Percentiles rank a stretch among this genome's conserved stretches.
These are phyloP conservation scores for Globisporangium iwayamae DNA, from an alignment of 352 stramenopile species.

Conservation along the genomic window DNA sequence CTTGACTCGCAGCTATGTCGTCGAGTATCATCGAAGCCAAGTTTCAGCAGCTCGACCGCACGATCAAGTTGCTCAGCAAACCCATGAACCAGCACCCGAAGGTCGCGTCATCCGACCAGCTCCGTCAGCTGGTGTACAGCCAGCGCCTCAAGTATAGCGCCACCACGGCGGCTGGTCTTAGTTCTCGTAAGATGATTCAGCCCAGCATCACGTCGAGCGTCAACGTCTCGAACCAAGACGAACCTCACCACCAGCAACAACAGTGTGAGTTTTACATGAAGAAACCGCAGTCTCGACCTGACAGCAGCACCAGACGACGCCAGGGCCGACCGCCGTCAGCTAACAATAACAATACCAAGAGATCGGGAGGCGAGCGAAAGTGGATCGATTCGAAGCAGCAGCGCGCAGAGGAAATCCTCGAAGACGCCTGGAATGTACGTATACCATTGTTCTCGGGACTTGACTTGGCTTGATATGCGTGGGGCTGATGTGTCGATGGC, in stretches of 20 bases:
- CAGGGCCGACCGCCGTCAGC: background rate
- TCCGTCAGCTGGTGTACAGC: constrained; percentile 40
- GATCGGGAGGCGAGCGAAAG: constrained; percentile 1
- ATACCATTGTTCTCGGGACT: background rate
- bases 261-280: background rate
- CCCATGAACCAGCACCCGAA: constrained; percentile 15
- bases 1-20: constrained; percentile 32
- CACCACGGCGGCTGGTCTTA: background rate
- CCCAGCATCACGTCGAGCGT: background rate
- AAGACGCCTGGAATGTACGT: constrained; percentile 33
- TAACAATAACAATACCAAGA: background rate
- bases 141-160: constrained; percentile 16
- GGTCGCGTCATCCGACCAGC: constrained; percentile 42
- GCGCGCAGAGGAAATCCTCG: constrained; percentile 29
- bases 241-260: constrained; percentile 2
- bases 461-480: background rate
- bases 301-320: background rate
- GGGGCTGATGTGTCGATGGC: background rate
- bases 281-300: background rate
- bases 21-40: constrained; percentile 64
- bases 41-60: constrained; percentile 53
- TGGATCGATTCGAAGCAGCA: constrained; percentile 37
- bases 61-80: constrained; percentile 44
- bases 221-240: constrained; percentile 15
- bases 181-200: background rate